These are phyloP conservation scores for Picochlorum sp. DNA, from an alignment of 139 green algal species.

Conservation along the genomic window DNA sequence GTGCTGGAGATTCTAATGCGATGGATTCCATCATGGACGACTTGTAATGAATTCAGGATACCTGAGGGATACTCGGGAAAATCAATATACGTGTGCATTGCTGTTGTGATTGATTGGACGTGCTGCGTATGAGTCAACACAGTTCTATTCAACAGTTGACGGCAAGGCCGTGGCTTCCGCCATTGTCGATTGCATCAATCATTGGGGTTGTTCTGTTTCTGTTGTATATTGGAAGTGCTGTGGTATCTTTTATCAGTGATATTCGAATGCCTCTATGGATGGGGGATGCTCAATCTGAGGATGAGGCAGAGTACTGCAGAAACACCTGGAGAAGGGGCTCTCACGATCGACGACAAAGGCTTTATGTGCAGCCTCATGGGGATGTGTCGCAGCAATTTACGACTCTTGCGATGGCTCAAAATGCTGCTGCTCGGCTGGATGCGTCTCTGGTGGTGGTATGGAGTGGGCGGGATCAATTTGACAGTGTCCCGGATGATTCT, in stretches of 20 bases:
- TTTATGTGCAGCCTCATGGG: background rate
- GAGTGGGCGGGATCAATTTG: background rate
- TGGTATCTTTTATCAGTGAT: background rate
- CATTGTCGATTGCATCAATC: slow-evolving; percentile 1
- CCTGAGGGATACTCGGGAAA: too few relatives aligned
- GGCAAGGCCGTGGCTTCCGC: slow-evolving; percentile 5
- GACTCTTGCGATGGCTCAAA: background rate
- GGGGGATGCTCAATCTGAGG: background rate
- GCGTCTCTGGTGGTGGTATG: background rate
- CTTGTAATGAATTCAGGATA: too few relatives aligned
- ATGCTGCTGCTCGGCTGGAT: background rate
- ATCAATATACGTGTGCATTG: too few relatives aligned
- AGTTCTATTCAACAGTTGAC: background rate
- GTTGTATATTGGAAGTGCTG: slow-evolving; percentile 5
- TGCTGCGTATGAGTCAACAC: background rate
- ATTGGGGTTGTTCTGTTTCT: slow-evolving; percentile 2
- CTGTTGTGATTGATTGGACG: too few relatives aligned
- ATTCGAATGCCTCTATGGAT: background rate
- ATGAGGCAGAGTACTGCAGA: background rate
- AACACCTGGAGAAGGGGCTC: background rate
- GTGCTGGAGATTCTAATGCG: too few relatives aligned
- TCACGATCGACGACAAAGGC: background rate
- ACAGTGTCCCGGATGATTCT: background rate
- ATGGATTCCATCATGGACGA: too few relatives aligned
- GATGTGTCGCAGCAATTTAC: background rate